These are phyloP conservation scores for Collybiopsis confluens DNA, from an alignment of 768 basidiomycete genomes.

Conservation along the genomic window DNA sequence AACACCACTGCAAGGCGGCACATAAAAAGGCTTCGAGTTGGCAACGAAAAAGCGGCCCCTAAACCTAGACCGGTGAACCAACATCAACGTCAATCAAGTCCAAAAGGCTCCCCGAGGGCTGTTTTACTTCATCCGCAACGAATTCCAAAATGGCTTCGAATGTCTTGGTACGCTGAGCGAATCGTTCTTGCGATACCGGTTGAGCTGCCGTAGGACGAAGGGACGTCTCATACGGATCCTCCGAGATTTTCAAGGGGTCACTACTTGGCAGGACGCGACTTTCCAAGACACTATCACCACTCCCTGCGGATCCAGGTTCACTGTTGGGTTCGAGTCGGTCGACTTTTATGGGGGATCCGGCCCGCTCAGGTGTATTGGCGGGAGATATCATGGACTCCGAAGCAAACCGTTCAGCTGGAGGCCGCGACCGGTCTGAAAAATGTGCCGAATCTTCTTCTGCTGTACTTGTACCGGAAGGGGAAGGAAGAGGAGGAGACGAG, in stretches of 20 bases:
- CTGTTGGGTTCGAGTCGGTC: background rate
- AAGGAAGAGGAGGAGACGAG: constrained; percentile 15
- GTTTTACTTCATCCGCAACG: constrained; percentile 58
- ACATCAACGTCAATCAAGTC: constrained; percentile 46
- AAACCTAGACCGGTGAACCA: background rate
- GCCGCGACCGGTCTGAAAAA: too few relatives aligned
- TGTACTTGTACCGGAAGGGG: constrained; percentile 7
- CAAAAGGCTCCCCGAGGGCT: constrained; percentile 60
- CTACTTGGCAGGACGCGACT: too few relatives aligned
- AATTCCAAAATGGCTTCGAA: constrained; percentile 67
- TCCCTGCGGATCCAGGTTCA: too few relatives aligned
- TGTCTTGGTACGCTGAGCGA: constrained; percentile 61
- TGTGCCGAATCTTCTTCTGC: background rate
- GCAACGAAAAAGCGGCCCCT: too few relatives aligned
- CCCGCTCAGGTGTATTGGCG: background rate
- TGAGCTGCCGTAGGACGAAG: constrained; percentile 13
- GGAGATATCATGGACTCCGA: background rate
- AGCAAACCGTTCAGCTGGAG: background rate
- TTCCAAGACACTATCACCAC: too few relatives aligned
- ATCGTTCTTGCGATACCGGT: constrained; percentile 41
- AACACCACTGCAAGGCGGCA: too few relatives aligned
- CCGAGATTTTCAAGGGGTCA: constrained; percentile 13
- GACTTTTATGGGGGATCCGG: background rate
- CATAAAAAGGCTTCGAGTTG: too few relatives aligned
- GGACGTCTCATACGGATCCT: constrained; percentile 23